Conservation (phyloP, 805 yeast genomes). For the Ascoidea asiatica region DNA sequence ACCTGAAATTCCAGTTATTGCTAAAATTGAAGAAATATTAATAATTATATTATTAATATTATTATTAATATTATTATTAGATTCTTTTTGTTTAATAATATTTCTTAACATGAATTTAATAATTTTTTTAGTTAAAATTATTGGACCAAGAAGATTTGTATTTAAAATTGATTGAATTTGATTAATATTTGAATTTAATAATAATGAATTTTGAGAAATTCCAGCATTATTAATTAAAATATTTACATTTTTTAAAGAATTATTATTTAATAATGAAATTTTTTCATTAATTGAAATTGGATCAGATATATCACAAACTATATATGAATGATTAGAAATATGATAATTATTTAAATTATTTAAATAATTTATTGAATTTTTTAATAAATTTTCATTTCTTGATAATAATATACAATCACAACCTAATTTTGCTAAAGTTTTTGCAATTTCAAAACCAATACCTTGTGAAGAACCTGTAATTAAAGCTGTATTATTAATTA, state of each 20-base stretch:
- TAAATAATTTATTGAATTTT: constrained; percentile 11
- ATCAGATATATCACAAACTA: constrained; percentile 21
- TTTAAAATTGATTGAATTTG: constrained; percentile 33
- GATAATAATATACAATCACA: constrained; percentile 38
- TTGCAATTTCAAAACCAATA: constrained; percentile 46
- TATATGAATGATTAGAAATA: constrained; percentile 19
- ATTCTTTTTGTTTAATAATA: too few relatives aligned
- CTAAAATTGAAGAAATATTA: constrained; percentile 56
- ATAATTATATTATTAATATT: constrained; percentile 25
- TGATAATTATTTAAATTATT: too few relatives aligned
- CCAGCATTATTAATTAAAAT: constrained; percentile 38
- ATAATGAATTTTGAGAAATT: constrained; percentile 38
- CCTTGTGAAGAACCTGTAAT: constrained; percentile 66
- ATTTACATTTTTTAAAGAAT: constrained; percentile 10
- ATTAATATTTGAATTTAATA: constrained; percentile 26
- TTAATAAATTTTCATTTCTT: constrained; percentile 26
- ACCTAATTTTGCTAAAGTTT: constrained; percentile 34
- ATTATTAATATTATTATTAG: constrained; percentile 3
- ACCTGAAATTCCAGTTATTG: constrained; percentile 33
- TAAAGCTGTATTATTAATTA: constrained; percentile 25
- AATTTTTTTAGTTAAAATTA: constrained; percentile 40
- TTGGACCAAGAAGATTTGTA: constrained; percentile 49
- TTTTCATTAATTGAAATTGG: constrained; percentile 10
- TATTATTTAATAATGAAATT: background rate
- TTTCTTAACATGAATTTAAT: constrained; percentile 34